Evolutionary conservation across 2,329 filamentous ascomycete genomes (phyloP), one percentile per base, ranked within the genome.

Genomic region (Chaetomiaceae sp.): DNA sequence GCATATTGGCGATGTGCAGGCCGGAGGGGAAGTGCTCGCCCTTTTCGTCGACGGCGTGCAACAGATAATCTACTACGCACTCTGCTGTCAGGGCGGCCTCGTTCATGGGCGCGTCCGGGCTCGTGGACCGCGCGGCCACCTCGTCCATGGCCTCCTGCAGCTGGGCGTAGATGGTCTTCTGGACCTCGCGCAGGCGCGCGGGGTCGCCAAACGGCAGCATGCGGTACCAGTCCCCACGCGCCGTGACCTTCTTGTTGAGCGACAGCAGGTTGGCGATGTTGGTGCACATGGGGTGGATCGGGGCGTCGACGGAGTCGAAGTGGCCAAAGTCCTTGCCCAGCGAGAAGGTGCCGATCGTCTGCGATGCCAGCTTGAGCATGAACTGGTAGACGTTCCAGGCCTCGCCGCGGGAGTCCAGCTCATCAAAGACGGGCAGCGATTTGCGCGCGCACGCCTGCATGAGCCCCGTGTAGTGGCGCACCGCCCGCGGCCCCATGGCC

Each of bases 171-270:
- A 73, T 66, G 13, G 68, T 65, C 0, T 50, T 48, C 14, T 59
- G 62, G 12, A 65, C 57, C 2, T 68, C 56, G 1, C 63, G 62
- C 1, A 82, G 64, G 9, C 65, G 65, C 55, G 71, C 66, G 0
- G 77, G 74, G 37, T 80, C 76, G 4, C 81, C 81, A 51, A 83
- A 83, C 0, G 81, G 81, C 35, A 84, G 58, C 7, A 65, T 63
- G 1, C 66, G 66, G 51, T 82, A 83, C 79, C 79, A 83, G 43
- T 69, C 66, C 1, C 77, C 77, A 61, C 73, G 70, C 0, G 73
- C 71, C 0, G 77, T 70, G 8, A 82, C 67, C 60, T 78, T 78
- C 66, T 83, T 83, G 64, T 81, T 84, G 12, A 84, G 63, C 30
- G 70, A 67, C 2, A 84, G 67, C 0, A 68, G 58, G 38, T 78